Conservation (phyloP, 257 asterid genomes). For the Primulina eburnea region DNA sequence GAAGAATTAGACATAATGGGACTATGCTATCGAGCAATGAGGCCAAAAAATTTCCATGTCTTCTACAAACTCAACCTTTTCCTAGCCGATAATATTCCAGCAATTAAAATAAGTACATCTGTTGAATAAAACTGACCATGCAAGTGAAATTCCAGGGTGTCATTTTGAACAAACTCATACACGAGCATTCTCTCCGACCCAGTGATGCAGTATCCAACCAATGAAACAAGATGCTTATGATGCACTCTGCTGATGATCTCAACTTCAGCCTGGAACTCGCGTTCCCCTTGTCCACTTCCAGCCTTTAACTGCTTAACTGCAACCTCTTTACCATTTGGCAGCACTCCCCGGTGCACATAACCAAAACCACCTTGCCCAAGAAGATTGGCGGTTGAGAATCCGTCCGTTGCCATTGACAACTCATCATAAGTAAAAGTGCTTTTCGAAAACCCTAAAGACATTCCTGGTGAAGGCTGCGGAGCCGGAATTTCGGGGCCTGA, state of each 20-base stretch:
- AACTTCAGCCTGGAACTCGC: constrained; percentile 93
- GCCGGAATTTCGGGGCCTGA: constrained; percentile 57
- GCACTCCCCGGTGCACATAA: constrained; percentile 80
- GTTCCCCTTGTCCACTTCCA: constrained; percentile 97
- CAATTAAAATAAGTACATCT: background rate
- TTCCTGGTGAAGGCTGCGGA: constrained; percentile 64
- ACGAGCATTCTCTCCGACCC: constrained; percentile 76
- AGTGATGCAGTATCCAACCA: constrained; percentile 88
- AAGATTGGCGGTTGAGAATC: constrained; percentile 81
- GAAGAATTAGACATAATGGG: no score
- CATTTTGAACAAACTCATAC: constrained; percentile 79
- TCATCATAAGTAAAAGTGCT: constrained; percentile 80
- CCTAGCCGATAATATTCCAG: background rate
- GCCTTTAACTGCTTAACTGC: constrained; percentile 84
- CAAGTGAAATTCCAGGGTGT: constrained; percentile 74
- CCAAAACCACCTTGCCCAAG: constrained; percentile 99
- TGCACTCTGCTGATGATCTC: constrained; percentile 96
- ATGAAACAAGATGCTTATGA: constrained; percentile 89
- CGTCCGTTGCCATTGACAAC: constrained; percentile 84
- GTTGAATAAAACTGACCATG: constrained; percentile 49
- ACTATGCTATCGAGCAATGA: background rate
- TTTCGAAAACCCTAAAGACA: constrained; percentile 59
- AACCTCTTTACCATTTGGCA: constrained; percentile 82
- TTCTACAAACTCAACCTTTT: background rate
- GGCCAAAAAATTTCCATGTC: background rate